Percentiles rank a stretch among this genome's conserved stretches.
phyloP scores from a whole-genome alignment of 2,329 filamentous ascomycete species.

The Monilinia laxa region DNA sequence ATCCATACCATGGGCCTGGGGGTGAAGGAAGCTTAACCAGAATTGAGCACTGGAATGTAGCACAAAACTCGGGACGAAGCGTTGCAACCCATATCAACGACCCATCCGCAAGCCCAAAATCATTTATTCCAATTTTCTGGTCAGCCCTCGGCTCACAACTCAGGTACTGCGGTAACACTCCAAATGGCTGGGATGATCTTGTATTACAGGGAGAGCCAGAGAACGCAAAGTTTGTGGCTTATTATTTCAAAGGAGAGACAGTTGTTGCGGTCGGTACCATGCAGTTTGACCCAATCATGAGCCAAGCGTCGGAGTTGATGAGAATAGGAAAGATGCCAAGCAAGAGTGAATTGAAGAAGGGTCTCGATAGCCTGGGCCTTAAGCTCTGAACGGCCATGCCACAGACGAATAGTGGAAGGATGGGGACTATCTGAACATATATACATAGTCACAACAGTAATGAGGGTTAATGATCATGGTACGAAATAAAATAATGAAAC shows the following conservation, averaged over 20 bases:
- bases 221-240: conserved; percentile 81
- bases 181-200: conserved; percentile 80
- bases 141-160: conserved; percentile 86
- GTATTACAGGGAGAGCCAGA: conserved; percentile 75
- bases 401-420: not conserved
- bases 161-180: conserved; percentile 88
- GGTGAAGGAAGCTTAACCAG: conserved; percentile 70
- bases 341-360: conserved; percentile 72
- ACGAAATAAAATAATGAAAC: not conserved
- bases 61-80: conserved; percentile 83
- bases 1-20: conserved; percentile 89
- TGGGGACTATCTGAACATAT: not conserved
- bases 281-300: conserved; percentile 85
- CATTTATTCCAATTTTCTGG: conserved; percentile 96
- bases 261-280: conserved; percentile 90
- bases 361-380: conserved; percentile 43
- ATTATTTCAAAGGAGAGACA: conserved; percentile 81
- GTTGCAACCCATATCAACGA: conserved; percentile 76
- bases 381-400: conserved; percentile 24
- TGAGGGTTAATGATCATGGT: not conserved
- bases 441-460: not conserved
- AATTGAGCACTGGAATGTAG: conserved; percentile 99
- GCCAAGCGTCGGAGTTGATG: conserved; percentile 83
- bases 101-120: conserved; percentile 58
- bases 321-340: conserved; percentile 74